Percentiles rank a stretch among this genome's conserved stretches.
Conservation (phyloP, 805 yeast species). For the Starmerella kuoi region DNA sequence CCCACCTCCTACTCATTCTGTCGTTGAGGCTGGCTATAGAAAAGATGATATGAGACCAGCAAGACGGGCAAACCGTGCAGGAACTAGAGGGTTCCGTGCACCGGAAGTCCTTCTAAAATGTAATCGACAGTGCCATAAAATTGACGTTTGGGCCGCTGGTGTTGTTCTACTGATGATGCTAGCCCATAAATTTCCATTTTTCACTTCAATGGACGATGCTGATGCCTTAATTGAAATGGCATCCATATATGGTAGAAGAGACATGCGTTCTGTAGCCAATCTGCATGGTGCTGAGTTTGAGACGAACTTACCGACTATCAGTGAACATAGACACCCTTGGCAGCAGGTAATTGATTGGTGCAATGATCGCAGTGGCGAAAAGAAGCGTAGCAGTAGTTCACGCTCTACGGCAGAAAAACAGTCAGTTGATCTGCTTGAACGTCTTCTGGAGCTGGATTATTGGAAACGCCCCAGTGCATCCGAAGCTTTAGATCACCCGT, state of each 20-base stretch:
- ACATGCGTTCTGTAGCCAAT: slow-evolving; percentile 63
- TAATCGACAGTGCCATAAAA: slow-evolving; percentile 63
- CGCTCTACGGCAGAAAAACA: slow-evolving; percentile 18
- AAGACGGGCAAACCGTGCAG: slow-evolving; percentile 91
- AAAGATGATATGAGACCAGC: slow-evolving; percentile 81
- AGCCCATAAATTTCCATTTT: slow-evolving; percentile 76
- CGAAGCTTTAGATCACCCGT: slow-evolving; percentile 50
- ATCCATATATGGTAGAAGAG: slow-evolving; percentile 60
- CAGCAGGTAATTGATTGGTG: slow-evolving; percentile 33
- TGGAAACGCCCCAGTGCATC: slow-evolving; percentile 51
- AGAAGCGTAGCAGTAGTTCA: neutral
- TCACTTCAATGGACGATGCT: slow-evolving; percentile 84
- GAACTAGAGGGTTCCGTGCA: slow-evolving; percentile 89
- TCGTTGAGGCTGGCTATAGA: slow-evolving; percentile 53
- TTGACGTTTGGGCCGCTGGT: slow-evolving; percentile 91
- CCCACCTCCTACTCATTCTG: slow-evolving; percentile 23
- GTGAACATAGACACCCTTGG: slow-evolving; percentile 33
- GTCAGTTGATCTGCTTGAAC: slow-evolving; percentile 31
- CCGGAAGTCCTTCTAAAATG: slow-evolving; percentile 87
- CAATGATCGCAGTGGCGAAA: slow-evolving; percentile 8
- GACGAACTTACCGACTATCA: slow-evolving; percentile 42
- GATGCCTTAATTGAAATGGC: slow-evolving; percentile 84
- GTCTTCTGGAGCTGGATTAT: slow-evolving; percentile 62
- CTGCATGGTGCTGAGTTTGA: slow-evolving; percentile 85
- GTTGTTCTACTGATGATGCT: slow-evolving; percentile 70